Evolutionary conservation across 176 grass and related monocot genomes (phyloP).

Genomic region (Alloteropsis semialata): DNA sequence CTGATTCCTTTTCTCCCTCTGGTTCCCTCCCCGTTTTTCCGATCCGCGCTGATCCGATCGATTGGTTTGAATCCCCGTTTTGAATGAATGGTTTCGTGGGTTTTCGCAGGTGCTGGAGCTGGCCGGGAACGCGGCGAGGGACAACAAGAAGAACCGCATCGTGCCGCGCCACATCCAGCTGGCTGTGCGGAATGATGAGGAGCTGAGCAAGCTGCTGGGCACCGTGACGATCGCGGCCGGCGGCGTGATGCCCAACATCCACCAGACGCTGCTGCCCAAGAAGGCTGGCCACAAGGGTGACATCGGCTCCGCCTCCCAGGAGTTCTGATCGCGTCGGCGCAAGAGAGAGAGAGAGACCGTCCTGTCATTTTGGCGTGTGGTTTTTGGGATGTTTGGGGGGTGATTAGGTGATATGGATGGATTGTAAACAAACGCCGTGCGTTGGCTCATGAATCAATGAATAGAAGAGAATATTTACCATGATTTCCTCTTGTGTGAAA

Average conservation of each 20-base stretch:
- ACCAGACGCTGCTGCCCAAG: constrained; percentile 43
- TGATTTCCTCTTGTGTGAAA: not conserved
- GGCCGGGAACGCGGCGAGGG: constrained; percentile 45
- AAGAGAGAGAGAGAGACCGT: not conserved
- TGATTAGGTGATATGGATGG: not conserved
- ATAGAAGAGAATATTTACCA: not conserved
- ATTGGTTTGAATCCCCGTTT: not conserved
- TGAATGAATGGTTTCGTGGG: not conserved
- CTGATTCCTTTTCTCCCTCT: not conserved
- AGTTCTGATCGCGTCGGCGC: constrained; percentile 24
- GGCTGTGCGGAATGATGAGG: constrained; percentile 54
- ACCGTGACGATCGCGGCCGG: constrained; percentile 43
- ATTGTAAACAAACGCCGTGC: not conserved
- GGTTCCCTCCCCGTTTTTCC: not conserved
- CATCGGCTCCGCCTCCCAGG: constrained; percentile 40
- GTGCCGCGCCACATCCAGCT: constrained; percentile 59
- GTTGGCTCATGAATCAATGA: not conserved
- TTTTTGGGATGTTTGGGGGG: not conserved
- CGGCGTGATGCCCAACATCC: constrained; percentile 52
- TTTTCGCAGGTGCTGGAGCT: constrained; percentile 45
- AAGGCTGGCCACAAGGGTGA: constrained; percentile 40
- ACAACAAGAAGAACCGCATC: constrained; percentile 59
- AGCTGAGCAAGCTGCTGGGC: constrained; percentile 49
- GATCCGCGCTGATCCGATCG: not conserved
- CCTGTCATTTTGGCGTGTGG: not conserved